A percentile compares a stretch with the other conserved stretches of the same genome.
These are phyloP conservation scores for Juncus effusus DNA, from an alignment of 176 grass and related monocot genomes.

Conservation along the genomic window DNA sequence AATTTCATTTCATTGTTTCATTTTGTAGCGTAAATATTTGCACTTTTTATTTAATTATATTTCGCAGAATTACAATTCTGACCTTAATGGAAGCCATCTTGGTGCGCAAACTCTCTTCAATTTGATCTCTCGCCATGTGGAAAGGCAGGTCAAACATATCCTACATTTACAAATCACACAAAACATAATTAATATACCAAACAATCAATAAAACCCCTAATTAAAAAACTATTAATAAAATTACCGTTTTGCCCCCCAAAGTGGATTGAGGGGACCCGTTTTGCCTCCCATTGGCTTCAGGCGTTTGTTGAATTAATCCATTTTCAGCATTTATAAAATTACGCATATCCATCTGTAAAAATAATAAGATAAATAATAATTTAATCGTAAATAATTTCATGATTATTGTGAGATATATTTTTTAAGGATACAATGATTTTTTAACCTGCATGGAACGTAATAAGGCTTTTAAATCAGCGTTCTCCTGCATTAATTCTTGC, in stretches of 20 bases:
- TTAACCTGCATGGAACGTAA: conserved; percentile 96
- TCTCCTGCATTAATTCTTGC: conserved; percentile 90
- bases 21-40: too few species aligned
- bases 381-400: conserved; percentile 3
- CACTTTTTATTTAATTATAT: too few species aligned
- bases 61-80: too few species aligned
- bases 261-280: conserved; percentile 79
- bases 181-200: not conserved
- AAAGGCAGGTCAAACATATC: conserved; percentile 98
- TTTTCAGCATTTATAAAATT: conserved; percentile 94
- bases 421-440: too few species aligned
- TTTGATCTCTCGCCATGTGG: conserved; percentile 99
- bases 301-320: conserved; percentile 47
- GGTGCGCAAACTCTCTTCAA: conserved; percentile 96
- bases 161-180: conserved; percentile 38
- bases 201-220: conserved; percentile 7
- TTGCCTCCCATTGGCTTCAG: conserved; percentile 47
- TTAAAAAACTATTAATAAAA: conserved; percentile 5
- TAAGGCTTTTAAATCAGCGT: conserved; percentile 76
- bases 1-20: too few species aligned
- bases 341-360: conserved; percentile 84
- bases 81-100: conserved; percentile 99
- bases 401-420: not conserved
- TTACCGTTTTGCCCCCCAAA: conserved; percentile 86
- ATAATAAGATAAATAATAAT: not conserved